Evolutionary conservation across 2,329 filamentous ascomycete species (phyloP).

Genomic region (Cladophialophora carrionii): DNA sequence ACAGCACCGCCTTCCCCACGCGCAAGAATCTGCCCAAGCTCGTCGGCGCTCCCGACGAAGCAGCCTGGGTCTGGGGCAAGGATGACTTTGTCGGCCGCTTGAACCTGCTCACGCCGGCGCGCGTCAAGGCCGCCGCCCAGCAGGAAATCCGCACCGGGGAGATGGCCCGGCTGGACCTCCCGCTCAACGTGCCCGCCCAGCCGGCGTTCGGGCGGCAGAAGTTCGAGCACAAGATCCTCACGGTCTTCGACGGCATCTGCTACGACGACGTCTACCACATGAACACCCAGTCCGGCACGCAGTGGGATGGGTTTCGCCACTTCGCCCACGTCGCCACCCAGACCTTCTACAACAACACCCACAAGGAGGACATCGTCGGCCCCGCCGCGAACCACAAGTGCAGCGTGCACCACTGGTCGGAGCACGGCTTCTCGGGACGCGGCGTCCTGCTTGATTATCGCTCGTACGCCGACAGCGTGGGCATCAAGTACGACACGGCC

Average conservation of each 20-base stretch:
- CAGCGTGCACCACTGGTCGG: conserved; percentile 51
- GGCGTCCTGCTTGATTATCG: conserved; percentile 50
- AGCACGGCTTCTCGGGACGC: conserved; percentile 49
- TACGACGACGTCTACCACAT: conserved; percentile 53
- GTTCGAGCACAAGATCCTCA: conserved; percentile 61
- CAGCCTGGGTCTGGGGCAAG: conserved; percentile 65
- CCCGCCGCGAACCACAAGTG: conserved; percentile 45
- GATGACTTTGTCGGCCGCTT: conserved; percentile 54
- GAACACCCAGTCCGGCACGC: conserved; percentile 55
- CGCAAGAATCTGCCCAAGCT: conserved; percentile 58
- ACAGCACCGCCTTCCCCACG: conserved; percentile 57
- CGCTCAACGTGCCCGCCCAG: conserved; percentile 56
- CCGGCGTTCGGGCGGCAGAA: conserved; percentile 58
- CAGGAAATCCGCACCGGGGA: conserved; percentile 60
- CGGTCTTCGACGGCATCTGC: conserved; percentile 42
- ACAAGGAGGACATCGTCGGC: conserved; percentile 44
- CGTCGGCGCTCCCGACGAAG: conserved; percentile 57
- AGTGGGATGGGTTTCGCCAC: conserved; percentile 58
- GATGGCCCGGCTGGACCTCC: conserved; percentile 60
- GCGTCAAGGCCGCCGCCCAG: conserved; percentile 57
- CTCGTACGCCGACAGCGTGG: conserved; percentile 55
- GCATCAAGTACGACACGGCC: conserved; percentile 57
- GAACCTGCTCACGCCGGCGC: conserved; percentile 60
- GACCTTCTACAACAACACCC: conserved; percentile 50
- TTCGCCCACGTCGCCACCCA: conserved; percentile 46